Evolutionary conservation across 345 rosid genomes (phyloP).

Genomic region (Anastatica hierochuntica): DNA sequence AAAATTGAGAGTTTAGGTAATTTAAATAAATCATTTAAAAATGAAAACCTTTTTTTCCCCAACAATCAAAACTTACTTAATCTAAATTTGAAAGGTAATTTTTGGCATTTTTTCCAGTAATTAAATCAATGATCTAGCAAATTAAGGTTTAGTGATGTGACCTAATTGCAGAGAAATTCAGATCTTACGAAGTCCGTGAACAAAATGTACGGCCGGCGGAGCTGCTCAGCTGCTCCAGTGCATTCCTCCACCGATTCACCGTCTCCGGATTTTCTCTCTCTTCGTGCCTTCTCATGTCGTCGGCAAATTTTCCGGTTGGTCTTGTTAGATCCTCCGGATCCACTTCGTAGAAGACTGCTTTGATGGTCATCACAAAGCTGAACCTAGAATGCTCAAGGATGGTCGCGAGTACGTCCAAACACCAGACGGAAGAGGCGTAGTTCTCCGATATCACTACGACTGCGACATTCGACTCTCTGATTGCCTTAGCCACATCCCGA

Average conservation of each 20-base stretch:
- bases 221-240: not conserved
- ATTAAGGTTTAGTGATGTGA: no score
- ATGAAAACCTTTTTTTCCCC: no score
- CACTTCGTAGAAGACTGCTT: conserved; percentile 2
- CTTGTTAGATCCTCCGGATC: not conserved
- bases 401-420: not conserved
- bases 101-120: no score
- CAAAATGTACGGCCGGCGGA: not conserved
- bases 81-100: no score
- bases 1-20: no score
- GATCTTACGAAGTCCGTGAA: no score
- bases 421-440: not conserved
- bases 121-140: no score
- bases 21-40: no score
- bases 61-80: no score
- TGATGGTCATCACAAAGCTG: not conserved
- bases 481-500: not conserved
- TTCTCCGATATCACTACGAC: conserved; percentile 1
- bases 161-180: no score
- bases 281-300: not conserved
- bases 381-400: not conserved
- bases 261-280: not conserved
- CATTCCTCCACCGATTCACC: not conserved
- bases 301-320: not conserved
- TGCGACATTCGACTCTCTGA: not conserved